Evolutionary conservation across 2,329 filamentous ascomycete genomes (phyloP).

Genomic region (Zasmidium cellare): DNA sequence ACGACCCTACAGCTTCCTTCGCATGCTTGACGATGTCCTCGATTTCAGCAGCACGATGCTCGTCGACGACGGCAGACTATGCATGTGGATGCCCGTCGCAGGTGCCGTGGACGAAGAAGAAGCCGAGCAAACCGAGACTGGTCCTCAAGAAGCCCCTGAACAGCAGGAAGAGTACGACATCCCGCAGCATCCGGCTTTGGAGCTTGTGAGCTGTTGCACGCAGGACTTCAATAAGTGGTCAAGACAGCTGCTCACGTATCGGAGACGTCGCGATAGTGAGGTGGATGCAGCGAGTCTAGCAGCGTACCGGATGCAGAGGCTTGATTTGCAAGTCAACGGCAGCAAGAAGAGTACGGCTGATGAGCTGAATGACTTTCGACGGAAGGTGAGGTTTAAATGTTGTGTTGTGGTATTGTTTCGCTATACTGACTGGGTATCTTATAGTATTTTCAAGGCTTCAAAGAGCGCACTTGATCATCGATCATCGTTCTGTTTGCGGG

Average conservation of each 20-base stretch:
- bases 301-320: conserved; percentile 25
- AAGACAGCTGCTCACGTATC: conserved; percentile 82
- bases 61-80: conserved; percentile 75
- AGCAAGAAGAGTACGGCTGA: conserved; percentile 57
- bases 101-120: conserved; percentile 50
- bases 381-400: conserved; percentile 40
- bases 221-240: conserved; percentile 95
- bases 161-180: conserved; percentile 69
- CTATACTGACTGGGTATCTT: conserved; percentile 3
- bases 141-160: conserved; percentile 29
- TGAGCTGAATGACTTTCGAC: conserved; percentile 68
- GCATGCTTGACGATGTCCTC: conserved; percentile 87
- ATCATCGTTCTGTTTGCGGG: too few relatives aligned
- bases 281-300: conserved; percentile 43
- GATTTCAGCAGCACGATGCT: conserved; percentile 75
- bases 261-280: conserved; percentile 61
- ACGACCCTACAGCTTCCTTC: conserved; percentile 85
- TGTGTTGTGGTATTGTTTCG: not conserved
- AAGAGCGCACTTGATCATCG: conserved; percentile 7
- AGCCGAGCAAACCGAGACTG: conserved; percentile 26
- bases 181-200: conserved; percentile 73
- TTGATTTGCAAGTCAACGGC: conserved; percentile 26
- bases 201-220: conserved; percentile 73
- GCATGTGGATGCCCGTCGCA: conserved; percentile 97
- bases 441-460: conserved; percentile 40